phyloP scores from a whole-genome alignment of 108 stramenopile species.

The Cyclotella sp. region DNA sequence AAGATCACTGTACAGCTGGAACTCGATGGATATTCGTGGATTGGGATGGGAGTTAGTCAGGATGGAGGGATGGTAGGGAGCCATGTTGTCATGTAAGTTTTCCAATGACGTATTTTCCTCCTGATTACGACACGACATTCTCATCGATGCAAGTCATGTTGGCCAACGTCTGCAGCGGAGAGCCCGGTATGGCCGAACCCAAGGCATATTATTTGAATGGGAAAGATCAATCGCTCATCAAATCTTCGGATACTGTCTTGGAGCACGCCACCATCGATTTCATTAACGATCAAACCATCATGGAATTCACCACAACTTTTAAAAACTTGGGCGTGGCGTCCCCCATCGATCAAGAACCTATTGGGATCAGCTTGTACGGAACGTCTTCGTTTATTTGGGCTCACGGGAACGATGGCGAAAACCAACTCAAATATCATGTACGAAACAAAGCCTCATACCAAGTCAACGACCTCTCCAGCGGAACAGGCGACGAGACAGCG shows the following conservation, averaged over 20 bases:
- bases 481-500: neutral
- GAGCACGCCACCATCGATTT: slow-evolving; percentile 34
- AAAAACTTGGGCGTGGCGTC: slow-evolving; percentile 26
- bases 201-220: slow-evolving; percentile 32
- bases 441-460: slow-evolving; percentile 4
- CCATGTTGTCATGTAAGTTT: slow-evolving; percentile 36
- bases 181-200: slow-evolving; percentile 23
- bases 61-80: slow-evolving; percentile 41
- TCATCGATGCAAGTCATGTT: neutral
- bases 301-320: slow-evolving; percentile 49
- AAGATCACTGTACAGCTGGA: slow-evolving; percentile 36
- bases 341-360: slow-evolving; percentile 13
- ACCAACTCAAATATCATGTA: slow-evolving; percentile 38
- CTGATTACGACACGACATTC: neutral
- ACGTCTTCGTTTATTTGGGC: slow-evolving; percentile 38
- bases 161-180: neutral
- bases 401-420: slow-evolving; percentile 48
- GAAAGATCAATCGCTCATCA: slow-evolving; percentile 18
- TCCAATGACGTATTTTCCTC: neutral
- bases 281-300: slow-evolving; percentile 36
- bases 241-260: slow-evolving; percentile 12
- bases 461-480: neutral
- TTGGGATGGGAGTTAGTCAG: slow-evolving; percentile 34
- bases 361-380: slow-evolving; percentile 20
- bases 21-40: slow-evolving; percentile 40